Base-by-base conservation (phyloP, 2,329 filamentous ascomycete species). In the Ophidiomyces ophidiicola region DNA sequence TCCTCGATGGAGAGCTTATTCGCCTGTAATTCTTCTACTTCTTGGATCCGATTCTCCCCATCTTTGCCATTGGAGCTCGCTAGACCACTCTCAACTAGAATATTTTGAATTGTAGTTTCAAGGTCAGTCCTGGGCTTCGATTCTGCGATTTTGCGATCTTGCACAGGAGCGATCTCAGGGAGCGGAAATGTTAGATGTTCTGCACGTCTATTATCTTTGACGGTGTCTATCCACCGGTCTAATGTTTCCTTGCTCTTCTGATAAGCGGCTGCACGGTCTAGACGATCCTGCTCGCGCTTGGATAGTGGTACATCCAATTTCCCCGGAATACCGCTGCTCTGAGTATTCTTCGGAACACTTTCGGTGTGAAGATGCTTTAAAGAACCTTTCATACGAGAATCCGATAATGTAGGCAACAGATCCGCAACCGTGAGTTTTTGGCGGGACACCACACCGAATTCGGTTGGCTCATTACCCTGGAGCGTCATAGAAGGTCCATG, bases 171-270 rank as follows among this genome's bases (percentile, higher is more conserved):
- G 26, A 78, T 80, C 51, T 85, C 80, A 2, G 80, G 72, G 0
- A 96, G 70, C 4, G 90, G 90, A 53, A 98, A 98, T 14, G 79
- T 70, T 8, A 98, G 68, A 58, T 94, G 85, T 47, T 96, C 90
- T 1, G 88, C 87, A 50, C 85, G 74, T 44, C 90, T 80, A 59
- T 94, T 94, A 21, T 84, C 77, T 63, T 94, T 93, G 53, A 98
- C 86, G 0, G 90, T 96, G 44, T 94, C 88, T 21, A 80, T 80
- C 90, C 90, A 98, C 51, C 85, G 77, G 46, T 83, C 78, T 18
- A 98, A 68, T 0, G 86, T 88, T 59, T 94, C 80, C 53, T 92
- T 94, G 36, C 85, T 87, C 67, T 94, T 87, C 24, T 86, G 77
- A 51, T 87, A 92, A 2, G 90, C 90, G 17, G 78, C 85, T 37